A percentile compares a stretch with the other conserved stretches of the same genome.
Conservation (phyloP, 2,329 filamentous ascomycete genomes). For the Botrytis medusae region DNA sequence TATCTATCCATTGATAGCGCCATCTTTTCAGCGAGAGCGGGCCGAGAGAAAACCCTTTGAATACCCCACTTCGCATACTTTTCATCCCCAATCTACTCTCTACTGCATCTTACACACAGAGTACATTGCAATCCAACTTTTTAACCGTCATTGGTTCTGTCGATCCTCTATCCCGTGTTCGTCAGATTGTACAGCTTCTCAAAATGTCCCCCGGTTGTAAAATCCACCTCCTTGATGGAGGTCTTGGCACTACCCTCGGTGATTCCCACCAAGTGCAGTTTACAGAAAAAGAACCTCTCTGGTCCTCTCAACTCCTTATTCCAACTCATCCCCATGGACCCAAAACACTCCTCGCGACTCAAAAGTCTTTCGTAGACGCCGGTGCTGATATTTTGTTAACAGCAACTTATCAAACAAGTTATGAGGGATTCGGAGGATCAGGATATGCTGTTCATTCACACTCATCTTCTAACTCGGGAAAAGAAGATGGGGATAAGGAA, state of each 20-base stretch:
- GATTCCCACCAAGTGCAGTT: slow-evolving; percentile 56
- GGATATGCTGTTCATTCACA: slow-evolving; percentile 16
- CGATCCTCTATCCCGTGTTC: not conserved
- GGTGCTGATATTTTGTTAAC: slow-evolving; percentile 65
- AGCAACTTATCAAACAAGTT: slow-evolving; percentile 65
- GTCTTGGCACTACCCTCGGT: slow-evolving; percentile 65
- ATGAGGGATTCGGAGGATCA: slow-evolving; percentile 50
- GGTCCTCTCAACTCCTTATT: slow-evolving; percentile 67
- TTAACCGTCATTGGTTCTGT: not conserved
- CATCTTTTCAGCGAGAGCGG: slow-evolving; percentile 14
- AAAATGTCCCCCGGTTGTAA: slow-evolving; percentile 8
- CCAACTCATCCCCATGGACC: slow-evolving; percentile 42
- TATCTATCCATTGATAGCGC: not conserved
- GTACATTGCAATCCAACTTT: not conserved
- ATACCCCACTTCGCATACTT: slow-evolving; percentile 8
- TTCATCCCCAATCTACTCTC: not conserved
- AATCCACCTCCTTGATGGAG: slow-evolving; percentile 59
- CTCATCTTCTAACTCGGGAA: not conserved
- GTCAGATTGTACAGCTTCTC: not conserved
- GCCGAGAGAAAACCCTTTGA: slow-evolving; percentile 8
- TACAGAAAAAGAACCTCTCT: slow-evolving; percentile 55
- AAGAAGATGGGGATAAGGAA: slow-evolving; percentile 27
- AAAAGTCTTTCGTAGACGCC: slow-evolving; percentile 42
- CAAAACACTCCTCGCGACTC: slow-evolving; percentile 15
- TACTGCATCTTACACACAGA: not conserved